Conservation (phyloP, 345 rosid genomes). For the Microthlaspi erraticum region DNA sequence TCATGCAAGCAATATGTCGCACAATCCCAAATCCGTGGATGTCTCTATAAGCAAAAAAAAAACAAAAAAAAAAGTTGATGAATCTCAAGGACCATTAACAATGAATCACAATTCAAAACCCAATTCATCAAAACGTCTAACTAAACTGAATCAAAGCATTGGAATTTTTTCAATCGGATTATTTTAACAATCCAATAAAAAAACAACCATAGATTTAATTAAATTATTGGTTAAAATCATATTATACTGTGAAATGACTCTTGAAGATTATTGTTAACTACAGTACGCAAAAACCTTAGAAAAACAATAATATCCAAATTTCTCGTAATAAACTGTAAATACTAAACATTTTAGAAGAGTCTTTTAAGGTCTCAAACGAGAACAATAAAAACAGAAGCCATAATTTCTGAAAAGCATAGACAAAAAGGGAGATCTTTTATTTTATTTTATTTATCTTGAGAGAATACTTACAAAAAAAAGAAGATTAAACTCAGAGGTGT, state of each 20-base stretch:
- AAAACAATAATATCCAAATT: too few relatives aligned
- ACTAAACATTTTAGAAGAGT: neutral
- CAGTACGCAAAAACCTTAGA: too few relatives aligned
- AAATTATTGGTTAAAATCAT: too few relatives aligned
- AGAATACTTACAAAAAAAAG: neutral
- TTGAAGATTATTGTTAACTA: too few relatives aligned
- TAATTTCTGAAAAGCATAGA: neutral
- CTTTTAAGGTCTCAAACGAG: neutral
- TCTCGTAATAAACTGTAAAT: too few relatives aligned
- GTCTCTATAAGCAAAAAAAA: neutral
- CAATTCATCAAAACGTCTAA: neutral
- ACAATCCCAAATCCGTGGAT: constrained; percentile 12
- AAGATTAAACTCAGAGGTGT: neutral
- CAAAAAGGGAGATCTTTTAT: neutral
- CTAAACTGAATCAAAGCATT: neutral
- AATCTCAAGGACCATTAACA: neutral
- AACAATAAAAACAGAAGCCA: neutral
- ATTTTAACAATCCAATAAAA: too few relatives aligned
- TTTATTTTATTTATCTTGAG: neutral
- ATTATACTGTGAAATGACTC: too few relatives aligned
- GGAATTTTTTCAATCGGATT: too few relatives aligned
- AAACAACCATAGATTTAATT: too few relatives aligned
- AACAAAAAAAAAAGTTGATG: neutral
- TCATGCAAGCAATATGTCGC: constrained; percentile 48
- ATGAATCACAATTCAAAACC: neutral